These are phyloP conservation scores for Stagonosporopsis cucurbitacearum DNA, from an alignment of 2,329 filamentous ascomycete species.

Conservation along the genomic window DNA sequence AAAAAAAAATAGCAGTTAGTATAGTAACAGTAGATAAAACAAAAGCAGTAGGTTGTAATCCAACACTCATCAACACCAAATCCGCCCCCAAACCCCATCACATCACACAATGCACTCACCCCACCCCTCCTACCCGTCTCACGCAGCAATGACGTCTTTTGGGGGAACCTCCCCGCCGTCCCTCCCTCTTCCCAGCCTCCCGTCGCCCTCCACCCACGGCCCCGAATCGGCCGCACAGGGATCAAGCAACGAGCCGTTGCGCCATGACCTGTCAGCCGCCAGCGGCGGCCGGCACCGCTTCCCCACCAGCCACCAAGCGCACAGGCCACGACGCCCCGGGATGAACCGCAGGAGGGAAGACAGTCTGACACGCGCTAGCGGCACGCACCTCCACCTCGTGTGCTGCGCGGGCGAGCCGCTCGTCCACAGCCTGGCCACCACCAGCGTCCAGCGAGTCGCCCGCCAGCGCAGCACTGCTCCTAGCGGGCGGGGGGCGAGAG, in stretches of 20 bases:
- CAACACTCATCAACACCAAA: not conserved
- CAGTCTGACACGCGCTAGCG: slow-evolving; percentile 7
- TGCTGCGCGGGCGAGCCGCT: not conserved
- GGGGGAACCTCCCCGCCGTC: not conserved
- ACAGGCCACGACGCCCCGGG: slow-evolving; percentile 8
- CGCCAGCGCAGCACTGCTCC: not conserved
- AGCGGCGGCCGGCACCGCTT: slow-evolving; percentile 6
- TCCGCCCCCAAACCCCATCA: not conserved
- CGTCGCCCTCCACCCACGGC: not conserved
- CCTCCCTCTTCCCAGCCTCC: not conserved
- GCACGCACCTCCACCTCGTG: not conserved
- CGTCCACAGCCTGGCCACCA: too few relatives aligned
- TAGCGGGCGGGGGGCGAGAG: not conserved
- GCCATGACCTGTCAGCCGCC: slow-evolving; percentile 2
- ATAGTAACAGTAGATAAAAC: not conserved
- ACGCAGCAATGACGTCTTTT: slow-evolving; percentile 4
- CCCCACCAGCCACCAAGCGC: slow-evolving; percentile 8
- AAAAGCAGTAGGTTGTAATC: slow-evolving; percentile 4
- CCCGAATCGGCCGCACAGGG: not conserved
- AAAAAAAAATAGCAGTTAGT: not conserved
- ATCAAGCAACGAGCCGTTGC: slow-evolving; percentile 8
- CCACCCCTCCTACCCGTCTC: too few relatives aligned
- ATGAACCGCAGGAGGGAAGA: slow-evolving; percentile 8
- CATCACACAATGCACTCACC: too few relatives aligned
- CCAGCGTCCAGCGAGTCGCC: too few relatives aligned